Evolutionary conservation across 306 rosid genomes (phyloP).

Genomic region (Begonia masoniana): DNA sequence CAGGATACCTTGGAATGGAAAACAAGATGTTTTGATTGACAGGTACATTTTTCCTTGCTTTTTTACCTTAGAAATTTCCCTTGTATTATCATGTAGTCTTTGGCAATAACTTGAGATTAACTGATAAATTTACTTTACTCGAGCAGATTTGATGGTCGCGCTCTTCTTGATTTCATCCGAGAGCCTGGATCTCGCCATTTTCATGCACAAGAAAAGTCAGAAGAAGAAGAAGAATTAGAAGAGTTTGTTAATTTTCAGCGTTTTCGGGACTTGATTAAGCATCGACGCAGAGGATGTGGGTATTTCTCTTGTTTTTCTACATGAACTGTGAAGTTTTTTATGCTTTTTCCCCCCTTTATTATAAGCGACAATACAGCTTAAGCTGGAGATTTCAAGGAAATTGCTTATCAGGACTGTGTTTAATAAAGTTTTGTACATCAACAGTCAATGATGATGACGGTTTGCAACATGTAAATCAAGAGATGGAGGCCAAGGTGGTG

Average conservation of each 20-base stretch:
- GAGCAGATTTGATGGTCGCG: conserved; percentile 95
- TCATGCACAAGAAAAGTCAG: conserved; percentile 62
- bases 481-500: conserved; percentile 72
- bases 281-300: conserved; percentile 99
- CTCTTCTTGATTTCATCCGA: conserved; percentile 89
- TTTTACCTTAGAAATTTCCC: neutral
- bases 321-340: conserved; percentile 14
- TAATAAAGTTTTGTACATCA: conserved; percentile 32
- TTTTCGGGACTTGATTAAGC: conserved; percentile 99
- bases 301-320: conserved; percentile 54
- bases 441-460: conserved; percentile 92
- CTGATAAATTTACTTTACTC: conserved; percentile 2
- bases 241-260: conserved; percentile 99
- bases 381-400: conserved; percentile 9
- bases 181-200: conserved; percentile 47
- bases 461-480: conserved; percentile 83
- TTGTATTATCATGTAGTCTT: neutral
- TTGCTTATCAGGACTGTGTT: conserved; percentile 5
- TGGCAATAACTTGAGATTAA: conserved; percentile 3
- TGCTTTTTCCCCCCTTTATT: conserved; percentile 9
- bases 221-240: conserved; percentile 96
- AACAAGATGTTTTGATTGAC: conserved; percentile 82
- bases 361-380: conserved; percentile 14
- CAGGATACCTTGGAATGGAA: conserved; percentile 99
- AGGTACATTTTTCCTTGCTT: conserved; percentile 24